Percentiles rank a stretch among this genome's conserved stretches.
These are phyloP conservation scores for Tylopilus vinaceipallidus DNA, from an alignment of 768 basidiomycete species.

Conservation along the genomic window DNA sequence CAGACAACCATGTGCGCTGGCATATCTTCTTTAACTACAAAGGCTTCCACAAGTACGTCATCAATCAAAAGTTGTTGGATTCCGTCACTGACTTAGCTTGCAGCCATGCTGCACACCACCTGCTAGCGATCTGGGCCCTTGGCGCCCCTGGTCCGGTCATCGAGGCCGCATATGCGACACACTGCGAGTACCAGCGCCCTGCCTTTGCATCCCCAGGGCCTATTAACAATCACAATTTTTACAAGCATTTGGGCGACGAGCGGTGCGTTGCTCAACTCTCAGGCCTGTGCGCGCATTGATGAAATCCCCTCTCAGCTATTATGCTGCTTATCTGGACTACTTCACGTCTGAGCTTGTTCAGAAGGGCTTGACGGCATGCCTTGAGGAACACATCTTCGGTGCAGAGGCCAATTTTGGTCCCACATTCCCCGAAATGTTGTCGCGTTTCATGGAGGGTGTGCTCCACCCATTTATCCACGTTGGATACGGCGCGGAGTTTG, in stretches of 20 bases:
- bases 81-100: conserved; percentile 16
- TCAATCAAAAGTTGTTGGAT: conserved; percentile 1
- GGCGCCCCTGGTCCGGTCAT: conserved; percentile 48
- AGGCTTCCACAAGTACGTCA: conserved; percentile 32
- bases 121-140: conserved; percentile 57
- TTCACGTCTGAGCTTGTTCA: conserved; percentile 44
- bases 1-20: conserved; percentile 50
- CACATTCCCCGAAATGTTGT: conserved; percentile 44
- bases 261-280: conserved; percentile 36
- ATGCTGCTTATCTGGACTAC: conserved; percentile 55
- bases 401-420: conserved; percentile 40
- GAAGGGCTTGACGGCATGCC: conserved; percentile 40
- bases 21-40: conserved; percentile 53
- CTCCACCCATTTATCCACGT: conserved; percentile 65
- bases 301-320: conserved; percentile 42
- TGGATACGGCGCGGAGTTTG: conserved; percentile 64
- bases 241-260: conserved; percentile 55
- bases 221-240: conserved; percentile 41
- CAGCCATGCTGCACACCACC: conserved; percentile 58
- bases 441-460: conserved; percentile 52
- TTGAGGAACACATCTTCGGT: conserved; percentile 62
- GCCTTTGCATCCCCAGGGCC: conserved; percentile 29
- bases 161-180: conserved; percentile 40
- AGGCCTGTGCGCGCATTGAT: background rate
- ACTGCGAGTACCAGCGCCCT: conserved; percentile 38